phyloP scores from a whole-genome alignment of 306 rosid genomes.

The Glycine latifolia region DNA sequence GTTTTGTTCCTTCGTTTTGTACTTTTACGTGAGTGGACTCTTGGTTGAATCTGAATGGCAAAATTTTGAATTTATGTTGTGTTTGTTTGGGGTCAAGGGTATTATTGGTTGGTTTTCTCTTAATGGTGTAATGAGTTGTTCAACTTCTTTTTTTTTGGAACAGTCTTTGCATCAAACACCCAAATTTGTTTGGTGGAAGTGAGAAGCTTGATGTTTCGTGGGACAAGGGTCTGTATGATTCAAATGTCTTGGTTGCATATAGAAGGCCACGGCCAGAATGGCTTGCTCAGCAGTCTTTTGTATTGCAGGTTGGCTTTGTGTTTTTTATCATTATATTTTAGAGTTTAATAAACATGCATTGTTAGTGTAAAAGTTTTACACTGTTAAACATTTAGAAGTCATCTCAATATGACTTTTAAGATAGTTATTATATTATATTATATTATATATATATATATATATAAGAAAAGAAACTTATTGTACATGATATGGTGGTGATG shows the following conservation, averaged over 20 bases:
- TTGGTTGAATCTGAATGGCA: not conserved
- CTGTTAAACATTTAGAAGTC: too few species aligned
- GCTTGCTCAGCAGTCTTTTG: conserved; percentile 84
- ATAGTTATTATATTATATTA: not conserved
- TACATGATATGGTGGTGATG: conserved; percentile 13
- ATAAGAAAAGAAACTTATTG: not conserved
- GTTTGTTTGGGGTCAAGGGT: not conserved
- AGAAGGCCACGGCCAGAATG: conserved; percentile 88
- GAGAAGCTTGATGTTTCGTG: conserved; percentile 90
- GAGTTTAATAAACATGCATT: too few species aligned
- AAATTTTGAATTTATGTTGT: not conserved
- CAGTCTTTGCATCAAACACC: conserved; percentile 90
- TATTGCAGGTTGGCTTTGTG: conserved; percentile 64
- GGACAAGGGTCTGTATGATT: conserved; percentile 87
- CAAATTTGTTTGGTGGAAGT: conserved; percentile 92
- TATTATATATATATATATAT: too few species aligned
- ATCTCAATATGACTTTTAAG: too few species aligned
- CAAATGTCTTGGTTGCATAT: conserved; percentile 74
- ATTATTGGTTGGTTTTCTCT: conserved; percentile 7
- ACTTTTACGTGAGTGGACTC: not conserved
- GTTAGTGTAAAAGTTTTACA: too few species aligned
- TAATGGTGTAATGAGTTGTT: conserved; percentile 13
- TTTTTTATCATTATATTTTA: too few species aligned
- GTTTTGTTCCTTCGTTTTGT: too few species aligned
- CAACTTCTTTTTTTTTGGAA: conserved; percentile 15